Evolutionary conservation across 192 early-diverging fungal species (phyloP).

Genomic region (Backusella tuberculispora): DNA sequence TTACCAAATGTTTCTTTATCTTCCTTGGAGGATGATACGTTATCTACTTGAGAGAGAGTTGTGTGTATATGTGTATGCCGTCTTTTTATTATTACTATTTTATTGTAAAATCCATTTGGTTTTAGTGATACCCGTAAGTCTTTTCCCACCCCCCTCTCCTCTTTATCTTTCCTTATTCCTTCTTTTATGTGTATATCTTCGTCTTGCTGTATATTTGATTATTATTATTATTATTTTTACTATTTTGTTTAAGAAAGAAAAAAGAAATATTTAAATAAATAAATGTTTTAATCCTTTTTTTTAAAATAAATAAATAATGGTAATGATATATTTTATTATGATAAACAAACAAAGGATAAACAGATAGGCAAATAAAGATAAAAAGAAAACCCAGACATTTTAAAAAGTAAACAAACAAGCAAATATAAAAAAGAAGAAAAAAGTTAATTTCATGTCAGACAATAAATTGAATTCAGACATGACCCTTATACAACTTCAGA

Average conservation of each 20-base stretch:
- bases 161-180: neutral
- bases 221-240: neutral
- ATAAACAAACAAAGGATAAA: constrained; percentile 4
- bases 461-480: neutral
- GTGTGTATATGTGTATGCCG: neutral
- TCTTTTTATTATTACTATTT: neutral
- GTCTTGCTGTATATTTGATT: neutral
- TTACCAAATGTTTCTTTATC: neutral
- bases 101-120: neutral
- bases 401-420: neutral
- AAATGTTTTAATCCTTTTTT: neutral
- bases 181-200: constrained; percentile 4
- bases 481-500: neutral
- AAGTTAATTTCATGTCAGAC: no score
- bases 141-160: neutral
- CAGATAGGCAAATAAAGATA: neutral
- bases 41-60: constrained; percentile 12
- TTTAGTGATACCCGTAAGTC: neutral
- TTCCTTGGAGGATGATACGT: constrained; percentile 16
- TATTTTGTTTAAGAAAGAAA: neutral
- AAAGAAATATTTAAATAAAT: constrained; percentile 8
- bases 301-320: neutral
- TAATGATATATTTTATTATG: neutral
- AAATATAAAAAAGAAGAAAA: no score
- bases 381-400: no score